phyloP scores from a whole-genome alignment of 176 grass and related monocot species.

The Triticum timopheevii region DNA sequence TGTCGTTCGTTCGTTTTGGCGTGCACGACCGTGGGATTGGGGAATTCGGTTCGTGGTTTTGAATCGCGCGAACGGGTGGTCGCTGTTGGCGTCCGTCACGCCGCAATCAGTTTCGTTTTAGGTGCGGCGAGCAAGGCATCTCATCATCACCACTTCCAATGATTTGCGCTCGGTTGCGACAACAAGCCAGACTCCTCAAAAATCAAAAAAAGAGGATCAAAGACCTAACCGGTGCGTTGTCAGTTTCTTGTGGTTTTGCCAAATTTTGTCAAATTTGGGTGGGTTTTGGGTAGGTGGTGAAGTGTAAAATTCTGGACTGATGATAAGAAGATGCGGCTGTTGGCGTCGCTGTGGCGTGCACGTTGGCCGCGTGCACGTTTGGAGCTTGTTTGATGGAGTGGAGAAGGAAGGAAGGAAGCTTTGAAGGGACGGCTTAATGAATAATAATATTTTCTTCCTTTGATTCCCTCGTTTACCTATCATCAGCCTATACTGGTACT shows the following conservation, averaged over 20 bases:
- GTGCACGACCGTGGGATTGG: constrained; percentile 1
- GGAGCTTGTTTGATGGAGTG: constrained; percentile 16
- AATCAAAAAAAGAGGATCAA: not conserved
- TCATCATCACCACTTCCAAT: not conserved
- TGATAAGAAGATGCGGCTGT: not conserved
- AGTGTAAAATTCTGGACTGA: not conserved
- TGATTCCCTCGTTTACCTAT: constrained; percentile 20
- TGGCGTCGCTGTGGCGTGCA: constrained; percentile 17
- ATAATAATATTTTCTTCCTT: too few species aligned
- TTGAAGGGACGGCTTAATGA: constrained; percentile 7
- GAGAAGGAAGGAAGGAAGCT: constrained; percentile 35
- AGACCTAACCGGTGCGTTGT: too few species aligned
- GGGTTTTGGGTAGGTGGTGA: not conserved
- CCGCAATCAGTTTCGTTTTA: not conserved
- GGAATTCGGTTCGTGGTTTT: constrained; percentile 27
- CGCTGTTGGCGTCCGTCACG: constrained; percentile 37
- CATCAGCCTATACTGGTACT: too few species aligned
- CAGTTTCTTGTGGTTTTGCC: not conserved
- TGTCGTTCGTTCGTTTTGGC: not conserved
- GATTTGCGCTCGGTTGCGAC: constrained; percentile 16
- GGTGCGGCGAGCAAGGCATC: not conserved
- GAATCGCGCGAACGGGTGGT: constrained; percentile 47
- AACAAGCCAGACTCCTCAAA: not conserved
- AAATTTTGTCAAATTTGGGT: not conserved
- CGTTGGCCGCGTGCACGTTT: not conserved